These are phyloP conservation scores for Cyathus striatus DNA, from an alignment of 768 basidiomycete genomes.

Conservation along the genomic window DNA sequence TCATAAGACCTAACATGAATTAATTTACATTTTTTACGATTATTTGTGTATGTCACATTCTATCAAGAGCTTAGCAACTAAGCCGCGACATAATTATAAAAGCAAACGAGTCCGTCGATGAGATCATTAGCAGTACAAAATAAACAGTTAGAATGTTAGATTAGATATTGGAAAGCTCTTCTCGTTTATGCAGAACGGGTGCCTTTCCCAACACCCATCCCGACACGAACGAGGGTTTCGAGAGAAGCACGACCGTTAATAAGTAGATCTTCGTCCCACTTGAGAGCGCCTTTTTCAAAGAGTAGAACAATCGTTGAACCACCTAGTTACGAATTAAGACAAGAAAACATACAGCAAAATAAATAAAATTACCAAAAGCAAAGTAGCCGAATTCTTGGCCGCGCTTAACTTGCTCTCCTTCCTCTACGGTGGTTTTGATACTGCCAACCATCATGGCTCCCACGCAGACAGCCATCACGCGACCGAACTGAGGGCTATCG, in stretches of 20 bases:
- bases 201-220: constrained; percentile 69
- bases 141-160: no score
- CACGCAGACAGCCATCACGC: constrained; percentile 87
- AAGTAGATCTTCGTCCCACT: constrained; percentile 90
- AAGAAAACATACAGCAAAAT: not conserved
- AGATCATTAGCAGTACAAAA: no score
- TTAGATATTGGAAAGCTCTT: no score
- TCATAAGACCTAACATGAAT: no score
- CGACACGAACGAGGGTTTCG: constrained; percentile 85
- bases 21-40: no score
- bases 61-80: no score
- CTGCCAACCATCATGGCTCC: constrained; percentile 96
- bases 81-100: no score
- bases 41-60: no score
- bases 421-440: constrained; percentile 81
- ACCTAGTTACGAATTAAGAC: constrained; percentile 33
- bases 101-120: no score
- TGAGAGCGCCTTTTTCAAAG: constrained; percentile 78
- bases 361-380: constrained; percentile 70
- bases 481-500: constrained; percentile 83
- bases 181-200: no score
- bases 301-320: constrained; percentile 90
- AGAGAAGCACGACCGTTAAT: constrained; percentile 83
- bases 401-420: constrained; percentile 74
- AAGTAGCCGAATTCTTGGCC: constrained; percentile 95